Percentiles rank a stretch among this genome's conserved stretches.
Conservation (phyloP, 2,329 filamentous ascomycete species). For the Bimuria novae-zelandiae region DNA sequence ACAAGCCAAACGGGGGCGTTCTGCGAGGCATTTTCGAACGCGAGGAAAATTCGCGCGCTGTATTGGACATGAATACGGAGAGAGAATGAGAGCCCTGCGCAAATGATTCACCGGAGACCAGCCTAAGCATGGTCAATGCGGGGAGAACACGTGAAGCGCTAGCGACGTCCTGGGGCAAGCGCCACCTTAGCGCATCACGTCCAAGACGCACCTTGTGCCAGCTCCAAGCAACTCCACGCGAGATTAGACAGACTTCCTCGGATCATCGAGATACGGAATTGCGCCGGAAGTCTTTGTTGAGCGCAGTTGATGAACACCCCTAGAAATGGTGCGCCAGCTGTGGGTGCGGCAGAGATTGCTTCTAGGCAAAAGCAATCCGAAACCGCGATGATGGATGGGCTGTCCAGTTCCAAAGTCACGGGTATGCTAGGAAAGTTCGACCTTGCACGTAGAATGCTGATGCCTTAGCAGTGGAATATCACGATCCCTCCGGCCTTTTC, state of each 20-base stretch:
- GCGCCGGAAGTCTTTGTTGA: conserved; percentile 12
- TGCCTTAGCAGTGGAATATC: conserved; percentile 78
- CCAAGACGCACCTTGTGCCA: conserved; percentile 2
- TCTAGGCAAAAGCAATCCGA: conserved; percentile 33
- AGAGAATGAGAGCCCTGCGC: neutral
- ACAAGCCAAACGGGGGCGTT: conserved; percentile 15
- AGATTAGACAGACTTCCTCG: conserved; percentile 25
- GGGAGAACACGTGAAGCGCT: conserved; percentile 1
- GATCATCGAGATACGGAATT: conserved; percentile 9
- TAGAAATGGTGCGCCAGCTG: conserved; percentile 45
- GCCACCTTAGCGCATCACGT: conserved; percentile 5
- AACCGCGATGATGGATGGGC: conserved; percentile 46
- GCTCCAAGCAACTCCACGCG: conserved; percentile 18
- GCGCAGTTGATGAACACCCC: conserved; percentile 40
- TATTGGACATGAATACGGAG: conserved; percentile 7
- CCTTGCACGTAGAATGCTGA: conserved; percentile 21
- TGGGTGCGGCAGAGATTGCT: conserved; percentile 44
- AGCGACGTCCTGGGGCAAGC: neutral
- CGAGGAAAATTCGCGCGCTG: neutral
- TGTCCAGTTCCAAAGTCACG: conserved; percentile 57
- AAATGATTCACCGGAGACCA: neutral
- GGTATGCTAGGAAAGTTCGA: conserved; percentile 36
- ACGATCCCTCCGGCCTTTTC: conserved; percentile 89
- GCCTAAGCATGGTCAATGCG: neutral
- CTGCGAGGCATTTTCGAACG: conserved; percentile 21